These are phyloP conservation scores for Trichomonascaceae sp. DNA, from an alignment of 1,139 yeast genomes.

Conservation along the genomic window DNA sequence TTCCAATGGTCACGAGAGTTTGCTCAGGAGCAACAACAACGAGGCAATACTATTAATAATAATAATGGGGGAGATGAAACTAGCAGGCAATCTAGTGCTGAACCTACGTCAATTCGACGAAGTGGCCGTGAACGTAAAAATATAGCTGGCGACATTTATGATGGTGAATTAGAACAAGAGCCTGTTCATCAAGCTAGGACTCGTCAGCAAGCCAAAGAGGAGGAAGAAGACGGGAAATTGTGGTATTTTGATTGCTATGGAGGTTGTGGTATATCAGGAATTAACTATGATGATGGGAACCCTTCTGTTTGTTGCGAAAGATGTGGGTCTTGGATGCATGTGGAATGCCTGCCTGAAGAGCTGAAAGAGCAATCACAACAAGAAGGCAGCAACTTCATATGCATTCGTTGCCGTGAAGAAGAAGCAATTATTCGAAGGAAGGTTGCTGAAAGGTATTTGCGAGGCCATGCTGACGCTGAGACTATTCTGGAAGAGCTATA, in stretches of 20 bases:
- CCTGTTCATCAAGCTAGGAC: slow-evolving; percentile 8
- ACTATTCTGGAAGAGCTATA: background rate
- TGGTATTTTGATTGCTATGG: slow-evolving; percentile 38
- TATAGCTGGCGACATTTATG: background rate
- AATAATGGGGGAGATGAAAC: background rate
- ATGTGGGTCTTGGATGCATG: slow-evolving; percentile 41
- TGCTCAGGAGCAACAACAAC: slow-evolving; percentile 9
- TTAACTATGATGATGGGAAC: slow-evolving; percentile 37
- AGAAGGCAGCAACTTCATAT: slow-evolving; percentile 5
- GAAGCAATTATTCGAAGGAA: slow-evolving; percentile 6
- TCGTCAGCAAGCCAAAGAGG: slow-evolving; percentile 2
- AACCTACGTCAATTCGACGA: slow-evolving; percentile 1
- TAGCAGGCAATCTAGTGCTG: slow-evolving; percentile 2
- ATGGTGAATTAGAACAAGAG: slow-evolving; percentile 2
- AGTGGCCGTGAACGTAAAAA: slow-evolving; percentile 7
- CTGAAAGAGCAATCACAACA: slow-evolving; percentile 1
- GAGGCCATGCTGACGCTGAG: background rate
- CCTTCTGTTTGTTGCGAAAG: slow-evolving; percentile 35
- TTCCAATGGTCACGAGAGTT: slow-evolving; percentile 7
- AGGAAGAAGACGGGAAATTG: slow-evolving; percentile 20
- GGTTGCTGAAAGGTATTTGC: slow-evolving; percentile 4
- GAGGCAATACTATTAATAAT: background rate
- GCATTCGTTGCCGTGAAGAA: slow-evolving; percentile 6
- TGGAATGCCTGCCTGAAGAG: slow-evolving; percentile 31
- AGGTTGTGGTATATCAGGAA: slow-evolving; percentile 35